Evolutionary conservation across 495 filamentous ascomycete species (phyloP).

Genomic region (Aspergillus ostianus): DNA sequence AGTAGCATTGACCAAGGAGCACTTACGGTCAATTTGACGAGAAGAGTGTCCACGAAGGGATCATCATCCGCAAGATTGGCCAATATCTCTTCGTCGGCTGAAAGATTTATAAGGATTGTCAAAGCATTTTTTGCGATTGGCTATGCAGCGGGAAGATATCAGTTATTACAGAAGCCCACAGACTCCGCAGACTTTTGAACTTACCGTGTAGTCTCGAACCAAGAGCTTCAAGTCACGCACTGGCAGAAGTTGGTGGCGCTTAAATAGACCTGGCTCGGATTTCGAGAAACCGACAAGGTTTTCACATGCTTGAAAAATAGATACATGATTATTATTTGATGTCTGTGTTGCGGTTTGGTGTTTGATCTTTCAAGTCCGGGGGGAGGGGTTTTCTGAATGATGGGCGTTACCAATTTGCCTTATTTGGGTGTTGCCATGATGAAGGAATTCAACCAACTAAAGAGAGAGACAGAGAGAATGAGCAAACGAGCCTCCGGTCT

Average conservation of each 20-base stretch:
- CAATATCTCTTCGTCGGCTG: constrained; percentile 71
- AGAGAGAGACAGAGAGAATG: no score
- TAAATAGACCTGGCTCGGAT: constrained; percentile 78
- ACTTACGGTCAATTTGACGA: constrained; percentile 75
- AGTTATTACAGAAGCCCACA: background rate
- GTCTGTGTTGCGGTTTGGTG: background rate
- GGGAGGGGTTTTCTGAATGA: background rate
- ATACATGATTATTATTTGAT: constrained; percentile 6
- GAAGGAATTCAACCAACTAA: constrained; percentile 88
- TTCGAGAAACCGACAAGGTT: constrained; percentile 82
- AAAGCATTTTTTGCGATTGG: constrained; percentile 89
- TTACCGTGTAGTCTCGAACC: constrained; percentile 74
- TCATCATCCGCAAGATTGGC: constrained; percentile 74
- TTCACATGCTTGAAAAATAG: constrained; percentile 58
- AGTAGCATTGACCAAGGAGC: background rate
- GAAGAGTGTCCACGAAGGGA: constrained; percentile 70
- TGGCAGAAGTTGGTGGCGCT: constrained; percentile 71
- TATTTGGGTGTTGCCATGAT: constrained; percentile 83
- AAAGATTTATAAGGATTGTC: constrained; percentile 89
- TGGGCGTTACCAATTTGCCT: constrained; percentile 61
- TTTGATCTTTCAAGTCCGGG: background rate
- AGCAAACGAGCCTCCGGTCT: background rate
- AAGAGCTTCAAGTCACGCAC: constrained; percentile 88
- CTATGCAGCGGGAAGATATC: constrained; percentile 38
- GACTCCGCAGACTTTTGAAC: constrained; percentile 15